Conservation (phyloP, 2,329 filamentous ascomycete species). For the Aureobasidium sp. region DNA sequence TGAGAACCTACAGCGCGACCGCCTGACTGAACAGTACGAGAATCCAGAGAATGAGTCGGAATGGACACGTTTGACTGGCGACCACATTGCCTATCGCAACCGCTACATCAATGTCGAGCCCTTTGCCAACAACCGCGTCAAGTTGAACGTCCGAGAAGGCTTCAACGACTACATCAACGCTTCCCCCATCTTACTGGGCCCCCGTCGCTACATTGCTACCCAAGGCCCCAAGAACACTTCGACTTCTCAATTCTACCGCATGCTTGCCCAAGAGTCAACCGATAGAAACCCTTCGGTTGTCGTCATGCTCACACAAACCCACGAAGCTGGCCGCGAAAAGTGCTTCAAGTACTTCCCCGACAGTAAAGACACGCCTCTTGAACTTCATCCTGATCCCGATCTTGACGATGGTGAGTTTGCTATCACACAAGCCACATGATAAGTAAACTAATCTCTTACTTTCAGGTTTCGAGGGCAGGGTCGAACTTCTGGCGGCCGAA, state of each 20-base stretch:
- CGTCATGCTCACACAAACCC: conserved; percentile 87
- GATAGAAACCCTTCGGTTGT: conserved; percentile 57
- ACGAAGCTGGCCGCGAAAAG: conserved; percentile 70
- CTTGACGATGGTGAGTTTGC: conserved; percentile 19
- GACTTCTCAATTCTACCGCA: conserved; percentile 83
- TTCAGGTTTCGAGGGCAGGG: conserved; percentile 52
- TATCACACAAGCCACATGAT: no score
- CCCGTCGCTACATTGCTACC: conserved; percentile 74
- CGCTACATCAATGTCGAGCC: conserved; percentile 86
- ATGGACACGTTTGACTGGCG: conserved; percentile 51
- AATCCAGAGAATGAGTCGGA: conserved; percentile 38
- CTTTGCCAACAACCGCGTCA: conserved; percentile 78
- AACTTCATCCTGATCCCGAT: conserved; percentile 20
- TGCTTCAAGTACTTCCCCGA: conserved; percentile 82
- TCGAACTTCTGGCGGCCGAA: conserved; percentile 51
- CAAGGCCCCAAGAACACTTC: conserved; percentile 71
- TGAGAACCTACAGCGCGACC: conserved; percentile 51
- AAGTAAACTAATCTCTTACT: not conserved
- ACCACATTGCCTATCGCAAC: conserved; percentile 57
- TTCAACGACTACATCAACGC: conserved; percentile 47
- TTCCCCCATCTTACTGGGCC: conserved; percentile 37
- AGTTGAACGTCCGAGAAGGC: conserved; percentile 66
- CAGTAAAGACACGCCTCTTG: conserved; percentile 27
- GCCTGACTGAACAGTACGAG: conserved; percentile 30
- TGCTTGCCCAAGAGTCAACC: conserved; percentile 74